Evolutionary conservation across 306 rosid species (phyloP).

Genomic region (Lagenaria siceraria): DNA sequence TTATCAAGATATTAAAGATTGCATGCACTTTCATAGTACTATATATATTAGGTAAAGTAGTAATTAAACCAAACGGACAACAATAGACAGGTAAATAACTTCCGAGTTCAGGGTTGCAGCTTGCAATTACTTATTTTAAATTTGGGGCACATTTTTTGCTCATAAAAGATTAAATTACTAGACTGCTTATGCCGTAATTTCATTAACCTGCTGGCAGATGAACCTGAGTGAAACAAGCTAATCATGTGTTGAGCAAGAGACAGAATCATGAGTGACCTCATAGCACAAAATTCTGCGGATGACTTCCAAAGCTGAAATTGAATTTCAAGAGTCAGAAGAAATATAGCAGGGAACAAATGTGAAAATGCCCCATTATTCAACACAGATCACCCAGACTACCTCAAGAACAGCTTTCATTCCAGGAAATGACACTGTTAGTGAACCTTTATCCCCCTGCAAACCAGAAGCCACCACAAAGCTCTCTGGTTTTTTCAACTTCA

Average conservation of each 20-base stretch:
- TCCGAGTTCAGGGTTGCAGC: background rate
- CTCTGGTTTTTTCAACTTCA: conserved; percentile 75
- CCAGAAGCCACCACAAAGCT: conserved; percentile 70
- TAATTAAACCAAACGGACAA: background rate
- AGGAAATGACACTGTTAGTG: conserved; percentile 85
- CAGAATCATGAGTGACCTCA: conserved; percentile 83
- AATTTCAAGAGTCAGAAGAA: conserved; percentile 34
- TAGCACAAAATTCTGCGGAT: conserved; percentile 82
- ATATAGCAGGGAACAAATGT: conserved; percentile 19
- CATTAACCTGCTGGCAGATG: conserved; percentile 75
- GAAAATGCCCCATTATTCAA: conserved; percentile 23
- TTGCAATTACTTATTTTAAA: background rate
- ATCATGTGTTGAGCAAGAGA: conserved; percentile 92
- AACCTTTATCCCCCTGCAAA: conserved; percentile 87
- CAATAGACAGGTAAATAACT: background rate
- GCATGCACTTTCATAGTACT: background rate
- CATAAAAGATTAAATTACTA: background rate
- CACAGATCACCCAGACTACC: conserved; percentile 38
- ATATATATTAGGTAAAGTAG: background rate
- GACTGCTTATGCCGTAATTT: background rate
- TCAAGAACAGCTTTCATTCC: conserved; percentile 54
- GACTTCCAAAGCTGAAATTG: conserved; percentile 94
- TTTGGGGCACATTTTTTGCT: background rate
- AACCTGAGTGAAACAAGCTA: conserved; percentile 68
- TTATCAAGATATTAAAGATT: background rate